phyloP scores from a whole-genome alignment of 2,329 filamentous ascomycete species.

The Claviceps sp. region DNA sequence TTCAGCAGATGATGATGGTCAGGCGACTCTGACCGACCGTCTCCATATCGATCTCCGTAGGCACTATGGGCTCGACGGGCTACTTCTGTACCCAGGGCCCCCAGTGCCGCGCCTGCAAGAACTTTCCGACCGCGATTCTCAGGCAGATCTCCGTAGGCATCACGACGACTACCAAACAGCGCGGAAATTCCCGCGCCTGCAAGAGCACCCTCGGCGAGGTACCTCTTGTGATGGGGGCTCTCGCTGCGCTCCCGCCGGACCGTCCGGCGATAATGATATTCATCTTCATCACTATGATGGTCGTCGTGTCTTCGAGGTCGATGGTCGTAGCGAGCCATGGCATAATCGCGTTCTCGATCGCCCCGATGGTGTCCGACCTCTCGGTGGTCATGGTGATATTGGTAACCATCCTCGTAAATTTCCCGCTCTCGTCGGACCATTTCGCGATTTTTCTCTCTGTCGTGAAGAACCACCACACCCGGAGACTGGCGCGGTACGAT shows the following conservation, averaged over 20 bases:
- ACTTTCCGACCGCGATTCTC: slow-evolving; percentile 45
- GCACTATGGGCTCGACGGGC: slow-evolving; percentile 46
- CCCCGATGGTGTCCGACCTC: slow-evolving; percentile 28
- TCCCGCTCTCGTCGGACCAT: slow-evolving; percentile 21
- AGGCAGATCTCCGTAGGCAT: slow-evolving; percentile 33
- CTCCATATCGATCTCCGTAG: slow-evolving; percentile 39
- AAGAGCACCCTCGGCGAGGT: slow-evolving; percentile 50
- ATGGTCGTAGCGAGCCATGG: slow-evolving; percentile 24
- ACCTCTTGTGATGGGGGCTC: slow-evolving; percentile 41
- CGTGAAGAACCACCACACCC: slow-evolving; percentile 29
- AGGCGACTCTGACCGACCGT: slow-evolving; percentile 22
- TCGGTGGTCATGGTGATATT: slow-evolving; percentile 34
- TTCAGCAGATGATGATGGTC: slow-evolving; percentile 38
- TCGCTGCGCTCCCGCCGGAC: slow-evolving; percentile 37
- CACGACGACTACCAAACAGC: slow-evolving; percentile 41
- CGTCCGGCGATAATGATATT: slow-evolving; percentile 32
- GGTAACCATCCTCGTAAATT: slow-evolving; percentile 33
- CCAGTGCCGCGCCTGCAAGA: slow-evolving; percentile 47
- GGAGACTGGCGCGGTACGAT: slow-evolving; percentile 34
- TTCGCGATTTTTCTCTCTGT: slow-evolving; percentile 27
- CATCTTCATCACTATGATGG: slow-evolving; percentile 33
- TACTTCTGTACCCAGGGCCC: slow-evolving; percentile 48
- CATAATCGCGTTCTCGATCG: slow-evolving; percentile 15
- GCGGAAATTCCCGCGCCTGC: slow-evolving; percentile 50
- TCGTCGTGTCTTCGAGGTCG: slow-evolving; percentile 29